Conservation (phyloP, 768 basidiomycete species). For the Russula earlei region DNA sequence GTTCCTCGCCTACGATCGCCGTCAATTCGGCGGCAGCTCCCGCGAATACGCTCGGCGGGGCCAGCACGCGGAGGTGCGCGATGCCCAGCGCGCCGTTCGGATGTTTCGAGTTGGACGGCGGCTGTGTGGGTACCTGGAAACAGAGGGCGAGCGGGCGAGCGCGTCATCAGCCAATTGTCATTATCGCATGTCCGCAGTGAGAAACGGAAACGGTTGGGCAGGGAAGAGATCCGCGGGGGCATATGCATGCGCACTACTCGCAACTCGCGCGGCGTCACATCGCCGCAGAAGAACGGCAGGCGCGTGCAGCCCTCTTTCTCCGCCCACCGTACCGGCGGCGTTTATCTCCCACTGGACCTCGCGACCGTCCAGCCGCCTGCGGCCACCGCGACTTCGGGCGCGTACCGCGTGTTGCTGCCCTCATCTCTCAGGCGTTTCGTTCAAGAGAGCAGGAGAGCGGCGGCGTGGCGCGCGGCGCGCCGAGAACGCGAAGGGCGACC, state of each 20-base stretch:
- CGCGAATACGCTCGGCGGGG: slow-evolving; percentile 25
- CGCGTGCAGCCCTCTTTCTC: slow-evolving; percentile 24
- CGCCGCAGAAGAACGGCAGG: slow-evolving; percentile 69
- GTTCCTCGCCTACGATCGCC: slow-evolving; percentile 38
- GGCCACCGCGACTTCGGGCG: slow-evolving; percentile 39
- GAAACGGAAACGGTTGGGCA: not conserved
- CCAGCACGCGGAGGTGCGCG: slow-evolving; percentile 40
- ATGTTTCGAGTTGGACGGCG: slow-evolving; percentile 40
- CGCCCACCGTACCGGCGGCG: slow-evolving; percentile 26
- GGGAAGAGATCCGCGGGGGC: not conserved
- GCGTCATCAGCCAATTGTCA: not conserved
- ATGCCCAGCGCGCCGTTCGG: slow-evolving; percentile 42
- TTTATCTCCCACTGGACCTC: slow-evolving; percentile 52
- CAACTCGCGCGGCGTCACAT: slow-evolving; percentile 50
- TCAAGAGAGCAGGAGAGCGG: slow-evolving; percentile 46
- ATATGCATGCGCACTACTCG: slow-evolving; percentile 32
- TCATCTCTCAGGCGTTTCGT: slow-evolving; percentile 34
- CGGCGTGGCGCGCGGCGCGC: slow-evolving; percentile 30
- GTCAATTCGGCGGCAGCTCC: slow-evolving; percentile 33
- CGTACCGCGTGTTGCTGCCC: slow-evolving; percentile 35
- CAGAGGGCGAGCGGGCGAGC: not conserved
- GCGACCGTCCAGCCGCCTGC: slow-evolving; percentile 46
- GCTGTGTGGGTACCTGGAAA: slow-evolving; percentile 40
- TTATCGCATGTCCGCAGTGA: too few relatives aligned
- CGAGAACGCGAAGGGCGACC: slow-evolving; percentile 60